Base-by-base conservation (phyloP, 192 early-diverging fungal species). In the Coemansia sp. region DNA sequence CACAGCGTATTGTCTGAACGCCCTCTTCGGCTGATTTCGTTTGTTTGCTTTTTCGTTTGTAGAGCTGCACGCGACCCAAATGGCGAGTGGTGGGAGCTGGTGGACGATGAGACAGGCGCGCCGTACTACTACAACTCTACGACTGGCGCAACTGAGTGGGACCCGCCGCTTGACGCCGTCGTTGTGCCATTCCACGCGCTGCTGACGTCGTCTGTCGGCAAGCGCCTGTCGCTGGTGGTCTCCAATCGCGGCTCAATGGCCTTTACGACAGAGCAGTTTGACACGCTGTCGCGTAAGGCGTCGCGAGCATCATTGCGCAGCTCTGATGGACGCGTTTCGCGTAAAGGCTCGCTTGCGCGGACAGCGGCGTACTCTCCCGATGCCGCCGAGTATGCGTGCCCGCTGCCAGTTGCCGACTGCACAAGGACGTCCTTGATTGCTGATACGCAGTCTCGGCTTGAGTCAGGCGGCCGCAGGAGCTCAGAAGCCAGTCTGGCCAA, bases 11-110 rank as follows among this genome's bases (percentile, higher is more conserved):
- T 35, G 31, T 35, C 31, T 35, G 6, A 35, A 35, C 8, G 31
- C 31, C 31, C 31, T 35, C 31, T 35, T 35, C 31, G 31, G 31
- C 31, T 35, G 31, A 35, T 35, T 35, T 35, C 31, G 31, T 35
- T 35, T 35, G 31, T 17, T 29, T 57, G 14, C 38, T 8, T 39
- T 60, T 41, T 52, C 49, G 51, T 41, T 27, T 71, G 59, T 77
- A 93, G 91, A 25, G 84, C 87, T 47, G 85, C 86, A 22, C 86
- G 75, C 63, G 85, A 91, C 72, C 88, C 85, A 21, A 83, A 84
- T 49, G 87, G 87, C 69, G 96, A 98, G 69, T 98, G 94, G 93
- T 98, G 96, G 96, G 94, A 98, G 83, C 87, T 95, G 26, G 89
- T 87, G 66, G 94, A 96, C 74, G 91, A 95, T 35, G 75, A 89